These are phyloP conservation scores for Monosporascus cannonballus DNA, from an alignment of 2,329 filamentous ascomycete species.

Conservation along the genomic window DNA sequence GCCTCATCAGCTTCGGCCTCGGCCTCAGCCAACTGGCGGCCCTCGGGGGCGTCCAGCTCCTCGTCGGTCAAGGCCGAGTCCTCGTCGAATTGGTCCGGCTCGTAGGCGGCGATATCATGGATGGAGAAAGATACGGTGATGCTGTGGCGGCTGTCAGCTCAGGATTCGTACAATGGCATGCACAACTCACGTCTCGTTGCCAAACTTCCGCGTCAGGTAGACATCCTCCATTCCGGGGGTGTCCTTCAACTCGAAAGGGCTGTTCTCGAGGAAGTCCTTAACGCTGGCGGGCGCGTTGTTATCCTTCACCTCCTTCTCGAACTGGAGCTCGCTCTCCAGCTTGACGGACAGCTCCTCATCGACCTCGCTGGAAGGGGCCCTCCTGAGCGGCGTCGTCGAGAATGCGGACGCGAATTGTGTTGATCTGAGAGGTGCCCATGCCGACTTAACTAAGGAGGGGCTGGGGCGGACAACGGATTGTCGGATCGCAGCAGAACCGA, in stretches of 20 bases:
- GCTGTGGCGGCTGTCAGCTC: constrained; percentile 32
- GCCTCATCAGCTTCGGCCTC: constrained; percentile 51
- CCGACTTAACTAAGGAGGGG: constrained; percentile 40
- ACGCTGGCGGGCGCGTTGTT: constrained; percentile 68
- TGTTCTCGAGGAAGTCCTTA: constrained; percentile 83
- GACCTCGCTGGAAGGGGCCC: constrained; percentile 40
- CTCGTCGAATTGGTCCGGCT: constrained; percentile 54
- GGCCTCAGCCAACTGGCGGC: constrained; percentile 48
- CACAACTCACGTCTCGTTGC: constrained; percentile 72
- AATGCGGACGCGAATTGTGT: constrained; percentile 40
- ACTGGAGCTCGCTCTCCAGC: constrained; percentile 74
- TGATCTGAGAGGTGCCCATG: constrained; percentile 32
- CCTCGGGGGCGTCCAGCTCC: constrained; percentile 49
- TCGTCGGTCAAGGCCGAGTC: constrained; percentile 48
- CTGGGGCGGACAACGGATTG: constrained; percentile 44
- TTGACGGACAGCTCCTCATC: constrained; percentile 82
- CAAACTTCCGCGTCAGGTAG: constrained; percentile 72
- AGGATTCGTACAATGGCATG: constrained; percentile 6
- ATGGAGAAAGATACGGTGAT: constrained; percentile 82
- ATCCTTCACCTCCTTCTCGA: constrained; percentile 77
- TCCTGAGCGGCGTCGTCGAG: constrained; percentile 41
- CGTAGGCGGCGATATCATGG: constrained; percentile 67
- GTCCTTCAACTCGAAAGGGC: constrained; percentile 78
- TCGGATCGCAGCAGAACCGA: constrained; percentile 45
- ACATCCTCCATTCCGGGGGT: constrained; percentile 82